Conservation (phyloP, 1,139 yeast species). For the Candida labiduridarum region DNA sequence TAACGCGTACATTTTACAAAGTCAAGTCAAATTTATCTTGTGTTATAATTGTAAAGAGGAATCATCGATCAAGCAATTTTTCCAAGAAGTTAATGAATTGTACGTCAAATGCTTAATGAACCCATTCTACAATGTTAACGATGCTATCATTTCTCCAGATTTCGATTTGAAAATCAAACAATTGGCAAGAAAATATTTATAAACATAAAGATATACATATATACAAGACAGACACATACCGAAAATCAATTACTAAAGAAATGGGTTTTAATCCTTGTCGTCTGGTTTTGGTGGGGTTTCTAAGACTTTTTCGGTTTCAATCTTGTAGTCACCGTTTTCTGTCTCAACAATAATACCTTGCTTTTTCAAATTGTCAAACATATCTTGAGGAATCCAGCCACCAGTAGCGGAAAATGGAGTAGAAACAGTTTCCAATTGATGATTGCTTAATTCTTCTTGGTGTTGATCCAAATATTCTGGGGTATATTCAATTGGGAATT, state of each 20-base stretch:
- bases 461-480: slow-evolving; percentile 59
- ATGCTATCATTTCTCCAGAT: slow-evolving; percentile 69
- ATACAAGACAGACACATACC: not conserved
- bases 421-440: slow-evolving; percentile 66
- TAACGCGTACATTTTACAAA: slow-evolving; percentile 85
- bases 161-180: slow-evolving; percentile 77
- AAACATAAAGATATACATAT: slow-evolving; percentile 6
- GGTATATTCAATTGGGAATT: slow-evolving; percentile 64
- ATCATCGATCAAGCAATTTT: slow-evolving; percentile 79
- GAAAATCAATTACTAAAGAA: not conserved
- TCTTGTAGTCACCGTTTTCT: slow-evolving; percentile 36
- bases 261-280: slow-evolving; percentile 2
- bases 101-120: slow-evolving; percentile 83
- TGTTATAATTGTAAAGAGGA: slow-evolving; percentile 66
- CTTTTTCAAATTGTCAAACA: slow-evolving; percentile 70
- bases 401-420: slow-evolving; percentile 89
- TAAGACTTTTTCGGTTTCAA: slow-evolving; percentile 44
- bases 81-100: slow-evolving; percentile 81
- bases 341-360: slow-evolving; percentile 60
- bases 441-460: slow-evolving; percentile 59
- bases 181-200: slow-evolving; percentile 77
- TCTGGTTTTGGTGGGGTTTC: slow-evolving; percentile 19
- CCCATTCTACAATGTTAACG: slow-evolving; percentile 82
- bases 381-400: slow-evolving; percentile 95
- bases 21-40: slow-evolving; percentile 79